Percentiles rank a stretch among this genome's conserved stretches.
phyloP scores from a whole-genome alignment of 1,284 basidiomycete species.

The Farysia itapuensis region DNA sequence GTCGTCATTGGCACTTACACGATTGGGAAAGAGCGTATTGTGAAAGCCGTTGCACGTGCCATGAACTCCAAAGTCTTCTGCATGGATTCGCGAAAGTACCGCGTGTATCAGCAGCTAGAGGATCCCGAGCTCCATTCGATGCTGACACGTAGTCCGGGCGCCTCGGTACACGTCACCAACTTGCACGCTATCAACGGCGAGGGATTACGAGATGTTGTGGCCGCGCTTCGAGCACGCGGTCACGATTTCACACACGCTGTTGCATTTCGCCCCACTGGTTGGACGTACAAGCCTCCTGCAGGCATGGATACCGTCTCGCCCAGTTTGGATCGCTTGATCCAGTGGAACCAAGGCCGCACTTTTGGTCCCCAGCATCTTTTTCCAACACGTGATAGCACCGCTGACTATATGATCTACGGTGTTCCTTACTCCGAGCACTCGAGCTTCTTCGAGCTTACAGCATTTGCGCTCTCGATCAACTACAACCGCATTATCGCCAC shows the following conservation, averaged over 20 bases:
- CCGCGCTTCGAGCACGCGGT: conserved; percentile 69
- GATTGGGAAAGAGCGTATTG: conserved; percentile 94
- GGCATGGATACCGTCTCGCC: conserved; percentile 65
- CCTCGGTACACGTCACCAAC: conserved; percentile 82
- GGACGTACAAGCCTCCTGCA: conserved; percentile 76
- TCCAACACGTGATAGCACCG: conserved; percentile 72
- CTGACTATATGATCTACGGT: conserved; percentile 71
- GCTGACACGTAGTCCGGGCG: conserved; percentile 75
- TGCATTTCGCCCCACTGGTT: conserved; percentile 89
- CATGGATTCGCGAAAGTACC: conserved; percentile 65
- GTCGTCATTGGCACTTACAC: conserved; percentile 93
- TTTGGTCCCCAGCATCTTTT: conserved; percentile 73
- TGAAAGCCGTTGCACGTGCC: conserved; percentile 85
- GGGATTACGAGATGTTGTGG: conserved; percentile 71
- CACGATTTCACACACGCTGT: conserved; percentile 74
- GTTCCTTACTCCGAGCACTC: conserved; percentile 97
- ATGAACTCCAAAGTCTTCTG: conserved; percentile 86
- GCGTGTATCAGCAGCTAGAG: conserved; percentile 46
- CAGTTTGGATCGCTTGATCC: conserved; percentile 61
- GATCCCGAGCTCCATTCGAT: conserved; percentile 73
- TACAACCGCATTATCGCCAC: conserved; percentile 90
- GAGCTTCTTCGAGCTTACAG: conserved; percentile 67
- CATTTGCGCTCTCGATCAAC: conserved; percentile 78
- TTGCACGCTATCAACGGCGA: conserved; percentile 78
- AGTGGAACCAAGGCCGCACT: conserved; percentile 68